A percentile compares a stretch with the other conserved stretches of the same genome.
These are phyloP conservation scores for Basidiobolus meristosporus DNA, from an alignment of 371 early-diverging fungal species.

Conservation along the genomic window DNA sequence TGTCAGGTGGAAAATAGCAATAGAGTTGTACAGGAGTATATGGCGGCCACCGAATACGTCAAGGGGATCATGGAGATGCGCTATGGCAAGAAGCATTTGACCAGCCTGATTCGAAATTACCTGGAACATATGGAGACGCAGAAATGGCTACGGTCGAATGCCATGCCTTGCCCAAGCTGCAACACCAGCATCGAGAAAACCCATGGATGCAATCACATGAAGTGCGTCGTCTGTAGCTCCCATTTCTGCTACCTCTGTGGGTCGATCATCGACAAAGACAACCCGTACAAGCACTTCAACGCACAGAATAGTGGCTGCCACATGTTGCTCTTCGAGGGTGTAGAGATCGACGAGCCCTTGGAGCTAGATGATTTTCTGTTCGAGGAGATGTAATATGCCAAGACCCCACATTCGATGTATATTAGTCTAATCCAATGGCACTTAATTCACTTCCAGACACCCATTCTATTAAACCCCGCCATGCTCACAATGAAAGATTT, in stretches of 20 bases:
- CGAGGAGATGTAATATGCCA: no score
- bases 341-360: not conserved
- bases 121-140: not conserved
- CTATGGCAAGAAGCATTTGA: slow-evolving; percentile 6
- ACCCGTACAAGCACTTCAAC: slow-evolving; percentile 7
- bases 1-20: slow-evolving; percentile 1
- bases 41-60: slow-evolving; percentile 1
- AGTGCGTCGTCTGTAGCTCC: slow-evolving; percentile 5
- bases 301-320: slow-evolving; percentile 1
- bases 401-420: no score
- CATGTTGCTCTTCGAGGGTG: slow-evolving; percentile 6
- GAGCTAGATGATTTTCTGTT: no score
- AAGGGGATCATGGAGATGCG: slow-evolving; percentile 4
- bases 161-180: slow-evolving; percentile 6
- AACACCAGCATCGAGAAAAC: slow-evolving; percentile 6
- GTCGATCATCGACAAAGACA: slow-evolving; percentile 1
- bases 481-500: no score
- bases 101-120: slow-evolving; percentile 2
- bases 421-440: no score
- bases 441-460: no score
- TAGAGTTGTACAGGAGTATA: slow-evolving; percentile 1
- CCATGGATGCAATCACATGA: slow-evolving; percentile 9
- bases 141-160: slow-evolving; percentile 4
- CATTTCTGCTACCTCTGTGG: slow-evolving; percentile 10
- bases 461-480: no score